Evolutionary conservation across 2,329 filamentous ascomycete species (phyloP).

Genomic region (Alternaria sp.): DNA sequence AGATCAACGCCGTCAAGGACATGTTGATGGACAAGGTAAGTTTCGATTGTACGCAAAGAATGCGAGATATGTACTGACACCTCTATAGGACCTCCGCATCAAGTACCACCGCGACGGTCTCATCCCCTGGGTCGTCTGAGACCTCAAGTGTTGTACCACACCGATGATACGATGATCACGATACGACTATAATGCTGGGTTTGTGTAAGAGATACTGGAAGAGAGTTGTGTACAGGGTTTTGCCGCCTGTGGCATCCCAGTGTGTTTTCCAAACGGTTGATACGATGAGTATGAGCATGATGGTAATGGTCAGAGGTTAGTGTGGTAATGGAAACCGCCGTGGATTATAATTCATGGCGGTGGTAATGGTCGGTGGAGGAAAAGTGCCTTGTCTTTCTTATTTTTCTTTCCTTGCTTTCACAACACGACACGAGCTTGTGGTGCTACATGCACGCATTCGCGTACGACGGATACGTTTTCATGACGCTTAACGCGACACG

Average conservation of each 20-base stretch:
- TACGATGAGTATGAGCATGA: not conserved
- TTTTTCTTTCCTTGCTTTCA: not conserved
- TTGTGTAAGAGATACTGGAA: not conserved
- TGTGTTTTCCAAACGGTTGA: not conserved
- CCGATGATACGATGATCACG: not conserved
- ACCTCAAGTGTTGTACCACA: not conserved
- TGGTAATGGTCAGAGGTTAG: not conserved
- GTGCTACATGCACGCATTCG: not conserved
- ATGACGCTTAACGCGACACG: not conserved
- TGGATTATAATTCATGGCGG: not conserved
- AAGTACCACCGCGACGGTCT: slow-evolving; percentile 18
- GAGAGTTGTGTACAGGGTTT: not conserved
- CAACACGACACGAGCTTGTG: not conserved
- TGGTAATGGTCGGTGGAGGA: not conserved
- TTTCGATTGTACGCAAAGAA: not conserved
- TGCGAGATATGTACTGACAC: not conserved
- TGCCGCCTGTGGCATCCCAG: not conserved
- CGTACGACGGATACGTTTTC: not conserved
- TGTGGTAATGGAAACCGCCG: not conserved
- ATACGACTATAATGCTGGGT: not conserved
- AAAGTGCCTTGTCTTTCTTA: not conserved
- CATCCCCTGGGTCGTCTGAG: slow-evolving; percentile 14
- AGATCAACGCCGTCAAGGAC: slow-evolving; percentile 33
- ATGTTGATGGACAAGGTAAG: slow-evolving; percentile 21
- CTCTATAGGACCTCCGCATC: slow-evolving; percentile 1